Conservation (phyloP, 1,284 basidiomycete species). For the Pascua sp. region DNA sequence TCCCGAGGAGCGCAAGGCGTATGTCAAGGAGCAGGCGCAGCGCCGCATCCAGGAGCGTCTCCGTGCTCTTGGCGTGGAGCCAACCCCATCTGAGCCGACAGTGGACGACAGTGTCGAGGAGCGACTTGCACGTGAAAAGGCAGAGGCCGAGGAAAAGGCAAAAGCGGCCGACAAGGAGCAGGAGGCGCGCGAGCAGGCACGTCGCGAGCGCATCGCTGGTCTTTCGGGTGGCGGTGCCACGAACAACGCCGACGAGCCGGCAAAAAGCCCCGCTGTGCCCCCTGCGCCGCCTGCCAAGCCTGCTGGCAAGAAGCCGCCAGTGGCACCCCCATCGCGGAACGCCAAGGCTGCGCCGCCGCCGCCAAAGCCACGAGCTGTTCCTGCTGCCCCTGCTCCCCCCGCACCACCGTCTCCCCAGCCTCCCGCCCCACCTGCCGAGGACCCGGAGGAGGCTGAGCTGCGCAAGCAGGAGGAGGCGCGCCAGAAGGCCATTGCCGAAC, state of each 20-base stretch:
- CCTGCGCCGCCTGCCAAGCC: constrained; percentile 32
- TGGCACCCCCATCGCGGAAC: constrained; percentile 6
- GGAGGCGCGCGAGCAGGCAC: constrained; percentile 66
- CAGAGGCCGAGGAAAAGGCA: constrained; percentile 77
- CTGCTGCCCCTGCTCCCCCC: constrained; percentile 36
- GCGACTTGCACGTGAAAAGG: constrained; percentile 74
- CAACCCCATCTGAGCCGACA: constrained; percentile 53
- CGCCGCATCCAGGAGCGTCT: constrained; percentile 81
- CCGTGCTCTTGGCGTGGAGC: constrained; percentile 73
- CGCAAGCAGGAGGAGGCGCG: constrained; percentile 63
- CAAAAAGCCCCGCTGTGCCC: constrained; percentile 28
- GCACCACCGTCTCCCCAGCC: constrained; percentile 44
- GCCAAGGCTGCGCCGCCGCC: constrained; percentile 34
- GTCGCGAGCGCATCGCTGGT: constrained; percentile 64
- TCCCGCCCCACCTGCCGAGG: constrained; percentile 47
- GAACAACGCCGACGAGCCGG: constrained; percentile 53
- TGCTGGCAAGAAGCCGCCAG: constrained; percentile 40
- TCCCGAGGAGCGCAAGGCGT: constrained; percentile 76
- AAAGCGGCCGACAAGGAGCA: constrained; percentile 70
- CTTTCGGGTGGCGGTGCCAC: constrained; percentile 53
- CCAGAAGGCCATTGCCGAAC: constrained; percentile 64
- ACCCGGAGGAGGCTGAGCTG: constrained; percentile 65
- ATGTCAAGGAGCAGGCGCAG: constrained; percentile 76
- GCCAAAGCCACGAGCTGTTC: constrained; percentile 21
- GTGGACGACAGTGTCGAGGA: constrained; percentile 77